Conservation (phyloP, 306 rosid genomes). For the Begonia fuchsioides region DNA sequence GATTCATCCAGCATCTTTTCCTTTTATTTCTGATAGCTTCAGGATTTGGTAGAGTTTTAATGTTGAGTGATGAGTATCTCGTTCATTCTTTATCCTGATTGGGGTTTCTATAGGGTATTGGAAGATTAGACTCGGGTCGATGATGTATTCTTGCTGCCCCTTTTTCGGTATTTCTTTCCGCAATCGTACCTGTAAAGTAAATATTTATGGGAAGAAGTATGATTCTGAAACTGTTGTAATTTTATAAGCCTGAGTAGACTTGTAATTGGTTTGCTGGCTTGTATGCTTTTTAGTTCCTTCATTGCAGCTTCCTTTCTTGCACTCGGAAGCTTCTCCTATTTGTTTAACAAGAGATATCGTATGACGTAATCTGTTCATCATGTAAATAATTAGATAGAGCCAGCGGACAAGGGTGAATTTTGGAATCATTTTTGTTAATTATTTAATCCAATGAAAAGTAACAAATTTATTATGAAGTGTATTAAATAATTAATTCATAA, state of each 20-base stretch:
- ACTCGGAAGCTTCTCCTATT: too few species aligned
- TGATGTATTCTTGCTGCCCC: constrained; percentile 35
- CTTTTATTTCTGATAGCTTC: constrained; percentile 23
- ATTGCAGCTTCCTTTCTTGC: too few species aligned
- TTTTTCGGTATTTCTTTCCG: constrained; percentile 17
- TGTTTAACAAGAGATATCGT: too few species aligned
- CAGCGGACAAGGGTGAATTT: too few species aligned
- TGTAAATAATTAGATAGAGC: too few species aligned
- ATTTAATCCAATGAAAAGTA: too few species aligned
- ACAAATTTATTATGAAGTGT: too few species aligned
- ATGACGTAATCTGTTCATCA: too few species aligned
- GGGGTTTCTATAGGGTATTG: constrained; percentile 49
- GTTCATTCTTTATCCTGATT: constrained; percentile 44
- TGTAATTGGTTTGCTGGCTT: constrained; percentile 20
- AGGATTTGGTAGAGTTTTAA: constrained; percentile 21
- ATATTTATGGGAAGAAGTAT: constrained; percentile 61
- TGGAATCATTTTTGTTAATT: too few species aligned
- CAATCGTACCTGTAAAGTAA: constrained; percentile 83
- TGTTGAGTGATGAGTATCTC: constrained; percentile 54
- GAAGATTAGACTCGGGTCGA: constrained; percentile 64
- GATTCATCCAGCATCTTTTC: constrained; percentile 25
- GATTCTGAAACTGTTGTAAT: constrained; percentile 37
- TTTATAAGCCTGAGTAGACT: constrained; percentile 21
- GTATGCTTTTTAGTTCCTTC: too few species aligned
- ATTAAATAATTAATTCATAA: too few species aligned